Evolutionary conservation across 352 stramenopile genomes (phyloP).

Genomic region (Phytophthora quininea): DNA sequence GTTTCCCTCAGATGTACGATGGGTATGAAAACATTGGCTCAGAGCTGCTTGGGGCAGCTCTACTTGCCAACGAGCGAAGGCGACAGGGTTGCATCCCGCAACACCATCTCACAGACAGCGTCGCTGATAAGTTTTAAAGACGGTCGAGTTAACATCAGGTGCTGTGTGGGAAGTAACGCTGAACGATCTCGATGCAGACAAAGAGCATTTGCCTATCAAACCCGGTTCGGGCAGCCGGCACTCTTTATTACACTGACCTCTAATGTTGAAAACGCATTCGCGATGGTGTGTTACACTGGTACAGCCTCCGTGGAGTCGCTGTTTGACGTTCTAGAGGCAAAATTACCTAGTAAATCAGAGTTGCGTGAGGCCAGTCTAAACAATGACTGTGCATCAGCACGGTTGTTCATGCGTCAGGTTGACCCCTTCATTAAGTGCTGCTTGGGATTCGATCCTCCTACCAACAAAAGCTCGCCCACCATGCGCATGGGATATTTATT

Average conservation of each 20-base stretch:
- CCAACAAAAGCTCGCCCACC: neutral
- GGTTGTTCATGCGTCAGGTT: conserved; percentile 2
- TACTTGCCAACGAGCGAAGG: neutral
- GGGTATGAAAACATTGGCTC: neutral
- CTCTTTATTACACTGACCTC: neutral
- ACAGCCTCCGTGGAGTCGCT: neutral
- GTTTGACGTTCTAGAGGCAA: neutral
- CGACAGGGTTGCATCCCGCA: too few relatives aligned
- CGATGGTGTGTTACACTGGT: neutral
- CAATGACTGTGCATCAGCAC: neutral
- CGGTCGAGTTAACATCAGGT: neutral
- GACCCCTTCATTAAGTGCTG: neutral
- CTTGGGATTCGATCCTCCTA: neutral
- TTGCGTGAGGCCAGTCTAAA: neutral
- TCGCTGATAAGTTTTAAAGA: neutral
- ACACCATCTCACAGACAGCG: neutral
- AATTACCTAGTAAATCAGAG: neutral
- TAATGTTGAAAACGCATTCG: neutral
- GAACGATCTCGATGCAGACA: neutral
- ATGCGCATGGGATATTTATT: neutral
- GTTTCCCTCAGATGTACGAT: neutral
- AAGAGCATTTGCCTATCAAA: neutral
- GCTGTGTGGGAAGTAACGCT: neutral
- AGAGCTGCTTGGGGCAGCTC: neutral
- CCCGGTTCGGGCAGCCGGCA: neutral